Base-by-base conservation (phyloP, 768 basidiomycete species). In the Pulveroboletus sp. region DNA sequence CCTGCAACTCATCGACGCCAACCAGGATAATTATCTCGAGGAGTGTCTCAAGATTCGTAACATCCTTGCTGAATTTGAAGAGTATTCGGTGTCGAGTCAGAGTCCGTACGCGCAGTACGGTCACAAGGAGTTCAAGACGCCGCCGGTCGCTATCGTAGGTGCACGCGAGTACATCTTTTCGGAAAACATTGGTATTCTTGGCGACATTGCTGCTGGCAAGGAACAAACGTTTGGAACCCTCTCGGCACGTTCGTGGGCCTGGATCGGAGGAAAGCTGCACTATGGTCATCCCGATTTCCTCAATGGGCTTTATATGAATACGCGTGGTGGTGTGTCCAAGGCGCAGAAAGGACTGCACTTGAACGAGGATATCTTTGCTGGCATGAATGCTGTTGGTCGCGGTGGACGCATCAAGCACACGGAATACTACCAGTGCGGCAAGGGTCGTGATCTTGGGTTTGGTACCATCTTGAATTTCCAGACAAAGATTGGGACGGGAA, bases 111-210 rank as follows among this genome's bases (percentile, higher is more conserved):
- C 87, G 7, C 88, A 88, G 52, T 92, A 88, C 81, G 84, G 84
- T 51, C 84, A 87, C 62, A 85, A 89, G 68, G 91, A 97, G 57
- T 91, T 95, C 78, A 82, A 82, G 65, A 80, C 81, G 52, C 69
- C 90, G 19, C 97, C 97, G 16, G 88, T 98, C 19, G 95, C 97
- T 14, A 99, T 99, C 55, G 90, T 99, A 55, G 97, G 95, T 69
- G 95, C 97, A 10, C 85, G 97, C 72, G 95, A 99, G 76, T 99
- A 99, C 70, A 97, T 99, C 67, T 99, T 99, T 74, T 98, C 97
- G 44, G 97, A 99, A 75, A 97, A 97, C 66, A 98, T 98, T 55
- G 97, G 97, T 77, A 95, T 98, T 60, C 78, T 99, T 40, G 97
- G 97, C 61, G 97, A 99, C 70, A 80, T 99, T 38, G 97, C 97